Percentiles rank a stretch among this genome's conserved stretches.
Evolutionary conservation across 208 protist species (phyloP).

Genomic region (Acanthamoeba healyi): DNA sequence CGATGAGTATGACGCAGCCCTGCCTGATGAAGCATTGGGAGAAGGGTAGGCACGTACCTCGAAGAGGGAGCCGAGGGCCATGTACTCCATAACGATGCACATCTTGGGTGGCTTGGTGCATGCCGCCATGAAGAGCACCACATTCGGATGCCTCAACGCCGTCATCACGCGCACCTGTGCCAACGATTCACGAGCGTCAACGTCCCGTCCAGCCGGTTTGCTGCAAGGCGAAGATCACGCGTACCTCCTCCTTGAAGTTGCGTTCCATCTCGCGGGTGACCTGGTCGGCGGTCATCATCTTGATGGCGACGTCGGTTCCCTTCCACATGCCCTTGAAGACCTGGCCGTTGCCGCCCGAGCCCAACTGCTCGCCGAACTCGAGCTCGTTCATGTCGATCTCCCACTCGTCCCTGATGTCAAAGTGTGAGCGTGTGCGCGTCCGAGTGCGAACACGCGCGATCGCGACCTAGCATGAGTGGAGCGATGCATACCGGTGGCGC

Average conservation of each 20-base stretch:
- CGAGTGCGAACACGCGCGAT: no score
- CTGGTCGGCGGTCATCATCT: slow-evolving; percentile 40
- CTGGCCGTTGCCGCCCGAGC: slow-evolving; percentile 11
- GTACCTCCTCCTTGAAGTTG: slow-evolving; percentile 63
- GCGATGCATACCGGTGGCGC: not conserved
- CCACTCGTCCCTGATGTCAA: slow-evolving; percentile 52
- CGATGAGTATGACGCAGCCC: no score
- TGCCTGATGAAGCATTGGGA: no score
- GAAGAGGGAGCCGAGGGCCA: slow-evolving; percentile 15
- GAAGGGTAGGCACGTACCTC: no score
- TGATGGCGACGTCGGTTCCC: slow-evolving; percentile 64
- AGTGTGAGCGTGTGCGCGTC: no score
- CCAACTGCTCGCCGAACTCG: slow-evolving; percentile 44
- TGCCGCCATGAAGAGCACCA: slow-evolving; percentile 69
- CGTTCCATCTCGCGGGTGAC: slow-evolving; percentile 6
- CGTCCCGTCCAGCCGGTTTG: no score
- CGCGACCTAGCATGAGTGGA: no score
- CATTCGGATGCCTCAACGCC: slow-evolving; percentile 28
- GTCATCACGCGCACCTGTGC: slow-evolving; percentile 57
- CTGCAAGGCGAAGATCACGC: no score
- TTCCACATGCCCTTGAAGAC: slow-evolving; percentile 63
- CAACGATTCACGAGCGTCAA: no score
- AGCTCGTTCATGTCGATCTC: slow-evolving; percentile 47
- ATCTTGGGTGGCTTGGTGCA: slow-evolving; percentile 47
- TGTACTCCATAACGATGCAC: slow-evolving; percentile 38